A percentile compares a stretch with the other conserved stretches of the same genome.
These are phyloP conservation scores for Trichoderma breve DNA, from an alignment of 2,329 filamentous ascomycete species.

Conservation along the genomic window DNA sequence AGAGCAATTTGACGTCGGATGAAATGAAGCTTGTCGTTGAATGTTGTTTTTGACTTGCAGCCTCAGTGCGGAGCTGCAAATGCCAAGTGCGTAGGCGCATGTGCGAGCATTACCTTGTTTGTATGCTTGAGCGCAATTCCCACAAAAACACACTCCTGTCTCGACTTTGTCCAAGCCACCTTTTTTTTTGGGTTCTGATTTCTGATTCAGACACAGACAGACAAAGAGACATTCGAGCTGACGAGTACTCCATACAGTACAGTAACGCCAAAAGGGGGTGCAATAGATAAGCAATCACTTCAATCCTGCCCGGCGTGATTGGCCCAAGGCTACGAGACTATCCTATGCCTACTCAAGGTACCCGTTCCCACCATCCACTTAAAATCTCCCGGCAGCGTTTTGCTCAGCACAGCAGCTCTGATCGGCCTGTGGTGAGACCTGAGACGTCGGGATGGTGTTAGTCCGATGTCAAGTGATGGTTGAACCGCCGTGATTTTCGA, in stretches of 20 bases:
- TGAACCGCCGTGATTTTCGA: background rate
- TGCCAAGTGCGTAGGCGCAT: background rate
- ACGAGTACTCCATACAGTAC: background rate
- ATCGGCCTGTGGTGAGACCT: slow-evolving; percentile 6
- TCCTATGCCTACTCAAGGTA: background rate
- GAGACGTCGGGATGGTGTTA: background rate
- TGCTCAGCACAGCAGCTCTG: background rate
- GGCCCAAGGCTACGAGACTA: background rate
- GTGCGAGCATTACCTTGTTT: background rate
- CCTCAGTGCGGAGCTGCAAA: background rate
- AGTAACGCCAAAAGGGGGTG: background rate
- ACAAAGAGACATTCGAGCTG: background rate
- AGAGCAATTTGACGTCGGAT: background rate
- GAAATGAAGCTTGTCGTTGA: background rate
- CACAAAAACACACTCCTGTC: background rate
- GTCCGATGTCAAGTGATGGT: background rate
- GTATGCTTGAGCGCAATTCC: slow-evolving; percentile 2
- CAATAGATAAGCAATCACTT: background rate
- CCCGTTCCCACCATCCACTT: slow-evolving; percentile 11
- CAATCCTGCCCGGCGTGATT: slow-evolving; percentile 1
- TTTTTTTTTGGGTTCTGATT: background rate
- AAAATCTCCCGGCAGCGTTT: background rate
- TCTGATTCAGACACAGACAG: background rate
- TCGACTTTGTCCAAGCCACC: background rate
- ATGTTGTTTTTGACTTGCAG: slow-evolving; percentile 3